These are phyloP conservation scores for Phialophora verrucosa DNA, from an alignment of 2,329 filamentous ascomycete genomes.

Conservation along the genomic window DNA sequence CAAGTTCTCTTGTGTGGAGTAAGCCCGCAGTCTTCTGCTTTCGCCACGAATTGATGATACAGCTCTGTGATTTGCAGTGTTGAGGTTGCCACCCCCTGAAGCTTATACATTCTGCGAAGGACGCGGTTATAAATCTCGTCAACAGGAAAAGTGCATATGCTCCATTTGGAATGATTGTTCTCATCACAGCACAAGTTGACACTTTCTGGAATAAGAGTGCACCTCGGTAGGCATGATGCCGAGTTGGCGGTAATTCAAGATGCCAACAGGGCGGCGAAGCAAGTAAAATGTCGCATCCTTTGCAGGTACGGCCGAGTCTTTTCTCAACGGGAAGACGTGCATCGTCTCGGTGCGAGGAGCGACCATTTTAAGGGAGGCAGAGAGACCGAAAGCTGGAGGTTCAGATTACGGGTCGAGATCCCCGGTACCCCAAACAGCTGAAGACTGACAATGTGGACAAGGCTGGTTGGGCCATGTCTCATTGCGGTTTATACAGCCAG, in stretches of 20 bases:
- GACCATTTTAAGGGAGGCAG: slow-evolving; percentile 6
- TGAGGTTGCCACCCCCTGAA: slow-evolving; percentile 17
- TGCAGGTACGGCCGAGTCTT: slow-evolving; percentile 21
- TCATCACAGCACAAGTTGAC: slow-evolving; percentile 5
- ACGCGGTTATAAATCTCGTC: slow-evolving; percentile 15
- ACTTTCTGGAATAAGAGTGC: slow-evolving; percentile 9
- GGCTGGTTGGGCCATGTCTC: slow-evolving; percentile 17
- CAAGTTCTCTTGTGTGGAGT: slow-evolving; percentile 4
- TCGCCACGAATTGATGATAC: slow-evolving; percentile 2
- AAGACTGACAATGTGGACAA: slow-evolving; percentile 9
- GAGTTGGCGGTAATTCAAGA: slow-evolving; percentile 6
- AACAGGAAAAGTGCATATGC: background rate
- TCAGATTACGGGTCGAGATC: slow-evolving; percentile 2
- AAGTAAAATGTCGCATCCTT: slow-evolving; percentile 17
- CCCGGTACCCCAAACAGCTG: background rate
- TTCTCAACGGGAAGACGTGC: background rate
- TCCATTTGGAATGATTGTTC: background rate
- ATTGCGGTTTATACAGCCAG: slow-evolving; percentile 7
- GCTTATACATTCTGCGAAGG: slow-evolving; percentile 13
- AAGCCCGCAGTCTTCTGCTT: background rate
- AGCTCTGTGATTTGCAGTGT: slow-evolving; percentile 7
- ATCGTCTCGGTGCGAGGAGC: background rate
- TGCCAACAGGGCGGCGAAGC: slow-evolving; percentile 7
- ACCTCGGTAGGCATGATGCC: slow-evolving; percentile 18
- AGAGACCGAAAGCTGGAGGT: slow-evolving; percentile 1